These are phyloP conservation scores for Prunus davidiana DNA, from an alignment of 306 rosid genomes.

Conservation along the genomic window DNA sequence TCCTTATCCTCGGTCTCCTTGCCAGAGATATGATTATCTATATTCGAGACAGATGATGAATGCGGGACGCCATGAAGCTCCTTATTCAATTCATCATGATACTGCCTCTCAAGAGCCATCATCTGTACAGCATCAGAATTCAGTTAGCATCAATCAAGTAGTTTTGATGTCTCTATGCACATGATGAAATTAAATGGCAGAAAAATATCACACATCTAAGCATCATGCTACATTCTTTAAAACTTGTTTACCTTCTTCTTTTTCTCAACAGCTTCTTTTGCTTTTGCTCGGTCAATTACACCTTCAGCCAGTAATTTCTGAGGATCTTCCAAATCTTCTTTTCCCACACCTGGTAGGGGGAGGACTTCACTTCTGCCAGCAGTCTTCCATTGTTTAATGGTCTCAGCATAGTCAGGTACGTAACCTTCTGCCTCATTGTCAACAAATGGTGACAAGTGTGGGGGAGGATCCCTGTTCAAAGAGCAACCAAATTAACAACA, in stretches of 20 bases:
- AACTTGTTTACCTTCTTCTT: conserved; percentile 53
- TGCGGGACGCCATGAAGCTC: conserved; percentile 54
- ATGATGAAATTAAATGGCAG: background rate
- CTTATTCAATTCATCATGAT: conserved; percentile 70
- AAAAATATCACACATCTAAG: background rate
- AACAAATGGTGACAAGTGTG: conserved; percentile 90
- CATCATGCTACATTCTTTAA: background rate
- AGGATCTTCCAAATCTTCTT: conserved; percentile 76
- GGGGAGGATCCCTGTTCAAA: conserved; percentile 72
- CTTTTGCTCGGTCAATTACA: conserved; percentile 71
- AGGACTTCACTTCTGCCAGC: conserved; percentile 70
- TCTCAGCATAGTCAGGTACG: conserved; percentile 90
- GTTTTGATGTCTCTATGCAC: background rate
- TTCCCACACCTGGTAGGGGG: conserved; percentile 74
- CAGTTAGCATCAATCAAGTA: conserved; percentile 21
- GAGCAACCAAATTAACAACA: conserved; percentile 6
- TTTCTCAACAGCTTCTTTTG: conserved; percentile 73
- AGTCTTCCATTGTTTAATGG: conserved; percentile 65
- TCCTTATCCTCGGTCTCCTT: conserved; percentile 33
- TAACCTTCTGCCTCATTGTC: conserved; percentile 76
- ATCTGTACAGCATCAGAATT: conserved; percentile 45
- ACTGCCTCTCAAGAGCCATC: conserved; percentile 61
- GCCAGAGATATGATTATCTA: conserved; percentile 36
- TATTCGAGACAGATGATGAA: conserved; percentile 34
- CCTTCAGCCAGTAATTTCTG: conserved; percentile 71